Evolutionary conservation across 2,329 filamentous ascomycete genomes (phyloP), one percentile per base, ranked within the genome.

Genomic region (Aspergillus novoparasiticus): DNA sequence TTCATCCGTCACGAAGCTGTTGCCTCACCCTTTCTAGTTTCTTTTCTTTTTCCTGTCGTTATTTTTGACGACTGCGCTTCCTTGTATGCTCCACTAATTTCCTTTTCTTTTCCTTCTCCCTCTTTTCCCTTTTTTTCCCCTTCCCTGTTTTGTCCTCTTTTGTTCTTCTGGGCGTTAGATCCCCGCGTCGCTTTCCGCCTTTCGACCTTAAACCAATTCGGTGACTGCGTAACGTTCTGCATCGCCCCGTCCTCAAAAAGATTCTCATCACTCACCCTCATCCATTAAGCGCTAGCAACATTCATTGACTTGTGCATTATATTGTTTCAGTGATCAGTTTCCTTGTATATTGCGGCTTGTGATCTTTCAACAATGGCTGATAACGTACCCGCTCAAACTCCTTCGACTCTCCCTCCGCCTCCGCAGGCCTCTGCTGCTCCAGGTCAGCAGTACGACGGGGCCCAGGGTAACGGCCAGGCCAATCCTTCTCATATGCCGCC

Each of bases 401-500:
- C 86, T 70, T 82, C 87, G 66, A 87, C 90, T 79, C 87, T 93
- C 70, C 89, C 91, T 58, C 87, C 87, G 66, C 88, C 89, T 67
- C 86, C 90, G 61, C 88, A 91, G 78, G 81, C 86, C 65, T 86
- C 89, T 72, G 84, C 88, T 74, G 89, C 89, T 69, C 89, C 91
- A 71, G 92, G 90, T 75, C 82, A 84, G 70, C 79, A 80, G 77
- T 94, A 91, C 80, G 91, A 94, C 75, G 88, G 87, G 75, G 85
- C 86, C 70, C 90, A 92, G 80, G 80, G 79, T 71, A 90, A 90
- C 75, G 86, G 85, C 69, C 90, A 92, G 81, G 81, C 84, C 68
- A 89, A 89, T 76, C 85, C 88, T 67, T 81, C 86, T 69, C 91
- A 95, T 79, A 94, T 97, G 90, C 91, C 92, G 63, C 94, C 94